Evolutionary conservation across 2,329 filamentous ascomycete genomes (phyloP), one percentile per base, ranked within the genome.

Genomic region (Monosporascus sp.): DNA sequence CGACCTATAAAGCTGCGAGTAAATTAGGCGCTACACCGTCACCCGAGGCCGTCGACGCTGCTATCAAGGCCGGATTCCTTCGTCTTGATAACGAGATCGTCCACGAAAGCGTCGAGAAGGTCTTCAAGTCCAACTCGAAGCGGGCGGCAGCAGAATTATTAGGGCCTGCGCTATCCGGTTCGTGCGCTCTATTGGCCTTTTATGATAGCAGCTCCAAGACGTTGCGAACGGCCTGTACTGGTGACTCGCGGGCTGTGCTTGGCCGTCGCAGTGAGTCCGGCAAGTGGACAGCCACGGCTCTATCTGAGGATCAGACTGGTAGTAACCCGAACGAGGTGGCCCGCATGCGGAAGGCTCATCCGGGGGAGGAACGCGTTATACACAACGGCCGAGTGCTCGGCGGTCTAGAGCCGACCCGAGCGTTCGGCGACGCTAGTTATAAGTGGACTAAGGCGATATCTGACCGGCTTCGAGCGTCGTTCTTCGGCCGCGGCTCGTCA

Each of bases 341-440:
- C 49, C 86, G 94, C 43, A 78, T 99, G 69, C 88, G 90, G 36
- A 85, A 83, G 59, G 88, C 92, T 62, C 94, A 99, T 66, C 94
- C 94, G 0, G 88, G 88, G 27, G 94, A 99, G 72, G 87, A 90
- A 16, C 80, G 92, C 62, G 94, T 97, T 8, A 85, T 96, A 41
- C 81, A 86, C 44, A 94, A 96, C 62, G 94, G 94, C 6, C 88
- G 94, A 56, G 90, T 99, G 17, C 80, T 99, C 0, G 94, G 94
- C 45, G 90, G 92, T 19, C 78, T 99, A 14, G 94, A 99, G 70
- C 94, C 94, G 3, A 93, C 88, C 19, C 86, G 94, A 58, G 93
- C 95, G 0, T 99, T 99, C 71, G 95, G 94, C 37, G 94, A 99
- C 71, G 93, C 94, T 8, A 87, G 88, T 63, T 99, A 99, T 77